These are phyloP conservation scores for Sugiyamaella pinicola DNA, from an alignment of 1,139 yeast genomes.

Conservation along the genomic window DNA sequence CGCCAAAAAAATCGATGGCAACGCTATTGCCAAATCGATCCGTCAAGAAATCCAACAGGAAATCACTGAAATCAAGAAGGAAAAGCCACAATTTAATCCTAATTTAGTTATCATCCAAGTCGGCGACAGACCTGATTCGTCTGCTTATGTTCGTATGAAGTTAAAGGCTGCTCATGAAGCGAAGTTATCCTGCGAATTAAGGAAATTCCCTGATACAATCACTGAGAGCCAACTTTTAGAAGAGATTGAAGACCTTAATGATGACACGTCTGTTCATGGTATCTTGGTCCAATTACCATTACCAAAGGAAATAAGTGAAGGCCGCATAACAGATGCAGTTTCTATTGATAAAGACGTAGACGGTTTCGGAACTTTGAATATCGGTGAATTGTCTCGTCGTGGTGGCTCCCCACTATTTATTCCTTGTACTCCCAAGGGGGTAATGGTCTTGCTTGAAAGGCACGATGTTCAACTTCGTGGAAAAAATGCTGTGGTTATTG, in stretches of 20 bases:
- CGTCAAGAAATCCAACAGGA: conserved; percentile 47
- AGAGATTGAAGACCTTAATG: conserved; percentile 64
- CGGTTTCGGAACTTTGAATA: conserved; percentile 88
- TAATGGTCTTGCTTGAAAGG: conserved; percentile 71
- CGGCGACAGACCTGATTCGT: conserved; percentile 85
- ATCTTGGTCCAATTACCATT: conserved; percentile 88
- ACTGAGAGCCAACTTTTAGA: conserved; percentile 52
- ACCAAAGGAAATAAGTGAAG: conserved; percentile 80
- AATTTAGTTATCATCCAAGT: conserved; percentile 84
- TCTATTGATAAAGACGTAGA: conserved; percentile 86
- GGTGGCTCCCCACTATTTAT: conserved; percentile 83
- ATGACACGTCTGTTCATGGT: conserved; percentile 75
- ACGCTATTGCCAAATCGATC: conserved; percentile 29
- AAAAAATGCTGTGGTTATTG: conserved; percentile 87
- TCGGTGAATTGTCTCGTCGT: conserved; percentile 88
- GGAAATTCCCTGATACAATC: conserved; percentile 62
- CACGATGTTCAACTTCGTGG: conserved; percentile 69
- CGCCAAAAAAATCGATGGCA: conserved; percentile 20
- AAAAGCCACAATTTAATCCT: conserved; percentile 69
- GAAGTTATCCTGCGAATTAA: conserved; percentile 67
- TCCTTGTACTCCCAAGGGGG: conserved; percentile 98
- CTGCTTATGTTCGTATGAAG: conserved; percentile 95
- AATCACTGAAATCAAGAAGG: conserved; percentile 56
- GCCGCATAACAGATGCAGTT: conserved; percentile 75
- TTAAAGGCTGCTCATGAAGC: conserved; percentile 87